Percentiles rank a stretch among this genome's conserved stretches.
Conservation (phyloP, 768 basidiomycete species). For the Exsudoporus frostii region DNA sequence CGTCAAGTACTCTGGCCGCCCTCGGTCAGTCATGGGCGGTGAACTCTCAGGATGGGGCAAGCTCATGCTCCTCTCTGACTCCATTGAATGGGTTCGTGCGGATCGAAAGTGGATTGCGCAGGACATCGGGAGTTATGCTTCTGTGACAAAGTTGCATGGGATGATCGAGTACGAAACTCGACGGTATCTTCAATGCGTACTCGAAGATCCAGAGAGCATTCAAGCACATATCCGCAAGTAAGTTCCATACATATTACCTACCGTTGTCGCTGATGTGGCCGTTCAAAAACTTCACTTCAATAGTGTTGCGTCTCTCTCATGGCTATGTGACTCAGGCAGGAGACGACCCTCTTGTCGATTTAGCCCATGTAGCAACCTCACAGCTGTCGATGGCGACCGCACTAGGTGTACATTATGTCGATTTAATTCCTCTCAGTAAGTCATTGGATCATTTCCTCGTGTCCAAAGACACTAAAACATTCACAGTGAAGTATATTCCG, state of each 20-base stretch:
- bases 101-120: slow-evolving; percentile 17
- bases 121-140: slow-evolving; percentile 10
- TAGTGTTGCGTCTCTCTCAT: slow-evolving; percentile 37
- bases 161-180: slow-evolving; percentile 21
- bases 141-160: slow-evolving; percentile 7
- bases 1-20: slow-evolving; percentile 37
- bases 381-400: slow-evolving; percentile 17
- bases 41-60: slow-evolving; percentile 19
- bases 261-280: neutral
- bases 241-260: neutral
- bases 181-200: slow-evolving; percentile 7
- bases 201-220: slow-evolving; percentile 5
- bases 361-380: slow-evolving; percentile 27
- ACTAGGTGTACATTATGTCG: slow-evolving; percentile 14
- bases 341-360: slow-evolving; percentile 35
- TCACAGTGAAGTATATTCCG: slow-evolving; percentile 24
- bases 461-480: no score
- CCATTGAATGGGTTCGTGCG: slow-evolving; percentile 3
- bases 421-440: slow-evolving; percentile 20
- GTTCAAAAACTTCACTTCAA: slow-evolving; percentile 13
- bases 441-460: neutral
- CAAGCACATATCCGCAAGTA: slow-evolving; percentile 16
- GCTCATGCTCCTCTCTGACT: slow-evolving; percentile 11
- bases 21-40: slow-evolving; percentile 16
- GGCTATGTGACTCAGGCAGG: slow-evolving; percentile 37